phyloP scores from a whole-genome alignment of 2,329 filamentous ascomycete species.

The Stagonosporopsis rhizophila region DNA sequence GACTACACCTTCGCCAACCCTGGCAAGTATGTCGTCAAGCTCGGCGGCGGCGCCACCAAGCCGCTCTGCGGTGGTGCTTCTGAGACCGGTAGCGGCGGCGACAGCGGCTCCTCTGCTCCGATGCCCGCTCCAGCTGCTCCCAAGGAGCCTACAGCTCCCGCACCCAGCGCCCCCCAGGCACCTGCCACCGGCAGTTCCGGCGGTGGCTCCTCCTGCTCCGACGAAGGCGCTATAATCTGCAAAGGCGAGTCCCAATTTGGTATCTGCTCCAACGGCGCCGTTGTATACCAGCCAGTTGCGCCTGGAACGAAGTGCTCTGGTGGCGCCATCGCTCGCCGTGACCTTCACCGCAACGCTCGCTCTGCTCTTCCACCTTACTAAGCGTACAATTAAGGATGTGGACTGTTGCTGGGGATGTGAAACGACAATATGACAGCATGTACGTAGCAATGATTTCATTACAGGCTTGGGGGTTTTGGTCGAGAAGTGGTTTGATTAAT shows the following conservation, averaged over 20 bases:
- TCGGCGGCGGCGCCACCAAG: slow-evolving; percentile 32
- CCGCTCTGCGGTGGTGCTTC: slow-evolving; percentile 34
- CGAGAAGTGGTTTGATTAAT: neutral
- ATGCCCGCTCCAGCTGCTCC: slow-evolving; percentile 8
- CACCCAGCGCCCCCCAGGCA: slow-evolving; percentile 6
- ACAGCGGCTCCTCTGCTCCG: slow-evolving; percentile 10
- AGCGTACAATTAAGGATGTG: neutral
- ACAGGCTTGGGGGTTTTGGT: slow-evolving; percentile 6
- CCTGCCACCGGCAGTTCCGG: slow-evolving; percentile 7
- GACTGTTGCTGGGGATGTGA: neutral
- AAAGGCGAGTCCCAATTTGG: slow-evolving; percentile 49
- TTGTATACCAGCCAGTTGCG: slow-evolving; percentile 51
- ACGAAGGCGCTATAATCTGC: slow-evolving; percentile 48
- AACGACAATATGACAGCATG: neutral
- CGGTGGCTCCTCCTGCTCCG: slow-evolving; percentile 34
- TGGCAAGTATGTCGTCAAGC: slow-evolving; percentile 60
- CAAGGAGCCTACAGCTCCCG: slow-evolving; percentile 4
- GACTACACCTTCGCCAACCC: slow-evolving; percentile 67
- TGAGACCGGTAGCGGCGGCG: slow-evolving; percentile 9
- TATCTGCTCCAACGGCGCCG: slow-evolving; percentile 50
- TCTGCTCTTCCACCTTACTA: slow-evolving; percentile 12
- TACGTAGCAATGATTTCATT: neutral
- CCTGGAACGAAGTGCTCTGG: slow-evolving; percentile 52
- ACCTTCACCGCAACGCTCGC: slow-evolving; percentile 34
- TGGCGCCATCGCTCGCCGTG: slow-evolving; percentile 46